Base-by-base conservation (phyloP, 345 rosid species). In the Salix dunnii region DNA sequence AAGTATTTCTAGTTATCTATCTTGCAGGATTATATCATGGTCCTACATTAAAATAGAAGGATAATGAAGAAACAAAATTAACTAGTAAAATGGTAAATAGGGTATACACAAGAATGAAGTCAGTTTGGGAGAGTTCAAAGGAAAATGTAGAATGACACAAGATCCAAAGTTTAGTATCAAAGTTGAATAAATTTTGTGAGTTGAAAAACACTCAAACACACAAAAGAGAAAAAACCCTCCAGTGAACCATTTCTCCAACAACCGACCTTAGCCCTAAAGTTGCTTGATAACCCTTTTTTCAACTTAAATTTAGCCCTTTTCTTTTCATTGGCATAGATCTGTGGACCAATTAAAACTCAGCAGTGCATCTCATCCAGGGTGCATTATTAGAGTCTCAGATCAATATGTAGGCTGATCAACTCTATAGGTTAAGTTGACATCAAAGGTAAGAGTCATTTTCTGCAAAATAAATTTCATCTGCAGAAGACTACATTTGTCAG, bases 401-500 rank as follows among this genome's bases (percentile, higher is more conserved):
- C 8, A 66, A 16, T 6, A 67, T 27, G 20, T 3, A n/a, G 46
- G 28, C 49, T 31, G 20, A 67, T 33, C 53, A 49, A 0, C 27
- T 36, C n/a, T 36, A 18, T 31, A 12, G 33, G 67, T 25, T 74
- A 63, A 65, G 40, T 25, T 51, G 51, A 78, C 13, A 65, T 51
- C 67, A 78, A 79, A 33, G 67, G 25, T 17, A 66, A 43, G 51
- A 40, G 58, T 51, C 64, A 63, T 40, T 30, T 74, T 62, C 36
- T 18, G 66, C 28, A n/a, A 23, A 3, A 40, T 27, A 38, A 14
- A 76, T 66, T 31, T 20, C 38, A 23, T n/a, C 38, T 40, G 55
- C 72, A 71, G 62, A 75, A n/a, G 40, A 53, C 30, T 40, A 35
- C 74, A 68, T 72, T 65, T 20, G 21, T 20, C 62, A 33, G 68